Base-by-base conservation (phyloP, 2,329 filamentous ascomycete genomes). In the Aspergillus intermedius region DNA sequence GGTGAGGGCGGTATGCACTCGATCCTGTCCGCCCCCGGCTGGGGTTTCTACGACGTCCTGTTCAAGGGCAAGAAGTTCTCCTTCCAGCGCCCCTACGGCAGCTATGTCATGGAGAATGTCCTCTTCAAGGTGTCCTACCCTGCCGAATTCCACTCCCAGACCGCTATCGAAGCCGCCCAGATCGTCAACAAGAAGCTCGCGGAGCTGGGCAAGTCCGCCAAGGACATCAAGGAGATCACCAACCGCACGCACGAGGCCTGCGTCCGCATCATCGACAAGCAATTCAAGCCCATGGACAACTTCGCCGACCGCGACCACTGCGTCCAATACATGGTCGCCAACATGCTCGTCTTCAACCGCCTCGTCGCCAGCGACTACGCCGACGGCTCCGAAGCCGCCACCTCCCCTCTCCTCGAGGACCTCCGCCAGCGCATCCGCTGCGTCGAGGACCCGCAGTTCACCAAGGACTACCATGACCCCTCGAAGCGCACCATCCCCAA, bases 261-360 rank as follows among this genome's bases (percentile, higher is more conserved):
- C 77, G 83, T 98, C 68, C 90, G 93, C 64, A 98, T 98, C 75
- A 98, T 98, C 65, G 93, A 98, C 82, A 98, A 98, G 81, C 93
- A 98, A 76, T 94, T 95, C 81, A 97, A 96, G 82, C 85, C 91
- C 61, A 95, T 98, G 88, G 91, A 96, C 79, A 98, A 98, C 83
- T 98, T 97, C 67, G 93, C 93, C 66, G 93, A 98, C 76, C 90
- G 93, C 66, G 93, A 98, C 74, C 93, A 98, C 81, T 98, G 93
- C 76, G 91, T 98, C 60, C 93, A 97, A 72, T 98, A 98, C 82
- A 98, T 98, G 93, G 88, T 89, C 67, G 79, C 91, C 56, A 90
- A 89, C 64, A 97, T 97, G 90, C 86, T 98, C 59, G 86, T 87
- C 59, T 97, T 91, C 73, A 89, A 93, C 71, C 90, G 93, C 58